Evolutionary conservation across 441 rosid species (phyloP).

Genomic region (Syzygium syzygioides): DNA sequence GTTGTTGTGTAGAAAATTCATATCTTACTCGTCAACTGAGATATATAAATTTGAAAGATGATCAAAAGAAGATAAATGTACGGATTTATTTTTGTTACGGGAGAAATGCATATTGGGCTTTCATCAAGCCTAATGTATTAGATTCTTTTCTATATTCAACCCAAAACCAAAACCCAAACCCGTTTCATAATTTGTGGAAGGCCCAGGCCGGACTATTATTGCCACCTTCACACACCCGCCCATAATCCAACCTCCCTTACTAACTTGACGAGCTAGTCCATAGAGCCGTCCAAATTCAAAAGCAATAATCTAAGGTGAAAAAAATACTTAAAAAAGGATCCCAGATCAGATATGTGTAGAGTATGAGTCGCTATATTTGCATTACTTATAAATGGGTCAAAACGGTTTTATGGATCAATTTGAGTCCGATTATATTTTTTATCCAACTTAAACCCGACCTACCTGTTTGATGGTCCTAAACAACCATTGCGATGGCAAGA

Average conservation of each 20-base stretch:
- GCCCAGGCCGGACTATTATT: accelerated
- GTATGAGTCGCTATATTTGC: not conserved
- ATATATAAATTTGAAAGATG: not conserved
- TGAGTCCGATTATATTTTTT: not conserved
- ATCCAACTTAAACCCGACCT: accelerated
- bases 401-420: not conserved
- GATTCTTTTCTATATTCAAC: not conserved
- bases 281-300: not conserved
- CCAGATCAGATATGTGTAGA: accelerated
- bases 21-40: too few relatives aligned
- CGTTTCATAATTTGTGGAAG: not conserved
- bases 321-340: not conserved
- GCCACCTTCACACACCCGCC: not conserved
- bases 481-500: too few relatives aligned
- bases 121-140: not conserved
- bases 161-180: not conserved
- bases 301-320: not conserved
- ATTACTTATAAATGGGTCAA: not conserved
- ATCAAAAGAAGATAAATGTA: not conserved
- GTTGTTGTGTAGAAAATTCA: too few relatives aligned
- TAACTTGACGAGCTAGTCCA: not conserved
- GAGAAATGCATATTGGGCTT: not conserved
- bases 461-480: too few relatives aligned
- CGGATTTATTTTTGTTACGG: not conserved
- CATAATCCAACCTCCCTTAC: not conserved